phyloP scores from a whole-genome alignment of 2,329 filamentous ascomycete species.

The Teratosphaeria epicoccoides region DNA sequence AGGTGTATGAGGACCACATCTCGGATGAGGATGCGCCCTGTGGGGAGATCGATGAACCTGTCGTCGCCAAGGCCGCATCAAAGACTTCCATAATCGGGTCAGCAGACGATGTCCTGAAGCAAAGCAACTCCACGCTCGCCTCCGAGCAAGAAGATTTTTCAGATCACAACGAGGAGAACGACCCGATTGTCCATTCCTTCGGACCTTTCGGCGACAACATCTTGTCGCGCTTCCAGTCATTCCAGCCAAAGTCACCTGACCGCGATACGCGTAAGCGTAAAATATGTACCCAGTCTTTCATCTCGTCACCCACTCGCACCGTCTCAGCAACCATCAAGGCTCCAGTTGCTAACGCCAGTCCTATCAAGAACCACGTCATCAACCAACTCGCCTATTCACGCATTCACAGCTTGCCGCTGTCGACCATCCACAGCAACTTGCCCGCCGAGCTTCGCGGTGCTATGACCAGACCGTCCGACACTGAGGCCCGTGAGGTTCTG shows the following conservation, averaged over 20 bases:
- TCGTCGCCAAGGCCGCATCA: not conserved
- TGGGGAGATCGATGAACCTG: slow-evolving; percentile 17
- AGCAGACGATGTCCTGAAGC: not conserved
- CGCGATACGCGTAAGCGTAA: slow-evolving; percentile 24
- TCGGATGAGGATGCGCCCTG: slow-evolving; percentile 40
- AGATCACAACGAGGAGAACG: slow-evolving; percentile 85
- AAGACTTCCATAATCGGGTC: not conserved
- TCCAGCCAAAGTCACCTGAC: slow-evolving; percentile 58
- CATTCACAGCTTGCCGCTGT: slow-evolving; percentile 80
- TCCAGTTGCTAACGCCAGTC: slow-evolving; percentile 21
- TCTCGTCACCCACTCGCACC: slow-evolving; percentile 18
- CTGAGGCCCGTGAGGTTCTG: slow-evolving; percentile 30
- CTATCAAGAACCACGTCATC: slow-evolving; percentile 72
- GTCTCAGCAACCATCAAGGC: slow-evolving; percentile 11
- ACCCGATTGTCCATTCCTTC: slow-evolving; percentile 84
- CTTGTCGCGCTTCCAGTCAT: slow-evolving; percentile 68
- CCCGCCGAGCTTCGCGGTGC: slow-evolving; percentile 45
- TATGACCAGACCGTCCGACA: slow-evolving; percentile 20
- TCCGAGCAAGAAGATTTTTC: slow-evolving; percentile 51
- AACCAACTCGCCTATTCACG: slow-evolving; percentile 95
- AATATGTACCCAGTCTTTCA: slow-evolving; percentile 16
- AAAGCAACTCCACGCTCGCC: slow-evolving; percentile 11
- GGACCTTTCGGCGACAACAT: slow-evolving; percentile 81
- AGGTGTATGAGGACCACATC: slow-evolving; percentile 62
- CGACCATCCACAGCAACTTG: slow-evolving; percentile 77